Evolutionary conservation across 768 basidiomycete species (phyloP), one percentile per base, ranked within the genome.

Genomic region (Leccinum rimulosum): DNA sequence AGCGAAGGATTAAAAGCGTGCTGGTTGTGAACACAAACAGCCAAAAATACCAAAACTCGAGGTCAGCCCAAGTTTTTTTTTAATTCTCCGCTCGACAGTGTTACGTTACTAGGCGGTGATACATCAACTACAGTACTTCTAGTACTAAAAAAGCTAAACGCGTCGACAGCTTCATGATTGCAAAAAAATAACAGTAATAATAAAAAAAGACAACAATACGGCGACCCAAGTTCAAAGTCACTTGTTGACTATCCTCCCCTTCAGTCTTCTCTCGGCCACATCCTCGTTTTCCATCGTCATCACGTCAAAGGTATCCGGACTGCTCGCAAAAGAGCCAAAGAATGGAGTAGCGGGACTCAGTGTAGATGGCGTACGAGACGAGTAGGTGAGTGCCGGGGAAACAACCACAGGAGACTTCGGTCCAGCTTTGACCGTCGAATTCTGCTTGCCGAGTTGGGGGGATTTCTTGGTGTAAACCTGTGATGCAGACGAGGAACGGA

Each of bases 321-420:
- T 59, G 22, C 68, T 56, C 19, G 51, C 52, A 67, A 88, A 87
- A 8, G 83, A 82, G 28, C 82, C 82, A 72, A 88, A 85, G 74
- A 87, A 89, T 11, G 87, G 87, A 11, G 87, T 89, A 11, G 85
- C 81, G 17, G 87, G 87, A 67, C 87, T 88, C 56, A 88, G 76
- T 30, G 84, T 87, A 40, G 84, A 83, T 15, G 85, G 82, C 28
- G 86, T 84, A 48, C 77, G 76, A 22, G 80, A 84, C n/a, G 84
- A 84, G 65, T 85, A 89, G 15, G 85, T 88, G 59, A 89, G 77
- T 8, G 87, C 81, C 10, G 87, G 87, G 4, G 87, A 88, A 27
- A 87, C 79, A 55, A 86, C 74, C 43, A 81, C 76, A 2, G 86
- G 83, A 12, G 84, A 84, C 40, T 61, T 74, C 17, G 73, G 61